Percentiles rank a stretch among this genome's conserved stretches.
These are phyloP conservation scores for Arxiozyma heterogenica DNA, from an alignment of 1,139 yeast genomes.

Conservation along the genomic window DNA sequence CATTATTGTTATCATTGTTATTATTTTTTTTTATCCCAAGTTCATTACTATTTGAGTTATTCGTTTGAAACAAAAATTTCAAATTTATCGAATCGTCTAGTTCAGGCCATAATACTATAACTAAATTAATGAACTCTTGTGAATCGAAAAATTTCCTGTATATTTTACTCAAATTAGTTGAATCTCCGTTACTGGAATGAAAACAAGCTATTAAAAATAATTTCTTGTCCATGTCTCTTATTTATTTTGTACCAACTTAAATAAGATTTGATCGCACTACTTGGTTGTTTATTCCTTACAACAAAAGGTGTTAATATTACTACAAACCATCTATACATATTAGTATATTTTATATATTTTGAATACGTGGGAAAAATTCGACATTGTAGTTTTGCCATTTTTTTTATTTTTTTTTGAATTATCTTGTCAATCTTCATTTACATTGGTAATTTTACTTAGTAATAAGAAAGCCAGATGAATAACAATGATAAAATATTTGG, in stretches of 20 bases:
- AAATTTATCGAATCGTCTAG: constrained; percentile 20
- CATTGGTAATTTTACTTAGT: neutral
- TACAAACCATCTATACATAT: too few relatives aligned
- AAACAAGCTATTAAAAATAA: constrained; percentile 19
- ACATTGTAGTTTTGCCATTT: neutral
- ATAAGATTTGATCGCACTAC: neutral
- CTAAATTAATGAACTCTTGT: constrained; percentile 13
- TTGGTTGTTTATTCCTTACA: too few relatives aligned
- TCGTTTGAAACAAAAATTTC: constrained; percentile 12
- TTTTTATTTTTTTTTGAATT: too few relatives aligned
- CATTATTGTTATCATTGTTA: constrained; percentile 5
- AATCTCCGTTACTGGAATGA: constrained; percentile 20
- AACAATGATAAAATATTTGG: neutral
- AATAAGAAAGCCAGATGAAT: neutral
- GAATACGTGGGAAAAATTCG: neutral
- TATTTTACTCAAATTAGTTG: constrained; percentile 8
- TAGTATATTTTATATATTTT: too few relatives aligned
- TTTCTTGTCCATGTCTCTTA: constrained; percentile 6
- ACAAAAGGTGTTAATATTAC: too few relatives aligned
- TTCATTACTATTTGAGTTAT: neutral
- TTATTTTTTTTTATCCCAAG: neutral
- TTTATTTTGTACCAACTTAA: neutral
- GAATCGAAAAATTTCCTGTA: constrained; percentile 6
- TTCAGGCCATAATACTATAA: constrained; percentile 29
- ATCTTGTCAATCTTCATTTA: neutral